Percentiles rank a stretch among this genome's conserved stretches.
These are phyloP conservation scores for Phialophora tarda DNA, from an alignment of 2,329 filamentous ascomycete genomes.

Conservation along the genomic window DNA sequence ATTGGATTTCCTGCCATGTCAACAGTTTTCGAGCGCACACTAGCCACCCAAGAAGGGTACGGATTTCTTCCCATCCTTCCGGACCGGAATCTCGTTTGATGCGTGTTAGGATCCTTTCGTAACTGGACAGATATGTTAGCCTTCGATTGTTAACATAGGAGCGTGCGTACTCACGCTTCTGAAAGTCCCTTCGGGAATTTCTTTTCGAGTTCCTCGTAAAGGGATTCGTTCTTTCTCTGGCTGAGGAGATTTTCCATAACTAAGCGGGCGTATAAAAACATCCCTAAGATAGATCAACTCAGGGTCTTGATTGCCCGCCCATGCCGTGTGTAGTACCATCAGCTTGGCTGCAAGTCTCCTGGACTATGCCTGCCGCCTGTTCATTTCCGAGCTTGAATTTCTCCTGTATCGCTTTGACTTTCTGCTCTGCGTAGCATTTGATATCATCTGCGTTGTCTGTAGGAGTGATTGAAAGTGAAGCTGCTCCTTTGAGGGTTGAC, in stretches of 20 bases:
- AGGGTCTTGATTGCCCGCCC: background rate
- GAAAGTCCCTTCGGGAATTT: background rate
- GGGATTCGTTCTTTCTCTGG: slow-evolving; percentile 33
- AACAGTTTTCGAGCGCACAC: background rate
- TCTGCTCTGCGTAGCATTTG: background rate
- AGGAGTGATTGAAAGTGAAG: background rate
- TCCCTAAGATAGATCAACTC: slow-evolving; percentile 29
- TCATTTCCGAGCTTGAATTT: background rate
- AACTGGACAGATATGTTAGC: background rate
- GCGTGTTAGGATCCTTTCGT: slow-evolving; percentile 10
- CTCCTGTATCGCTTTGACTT: background rate
- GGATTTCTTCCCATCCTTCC: background rate
- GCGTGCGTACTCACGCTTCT: slow-evolving; percentile 8
- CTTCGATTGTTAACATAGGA: background rate
- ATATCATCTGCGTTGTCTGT: slow-evolving; percentile 5
- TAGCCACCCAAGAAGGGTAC: slow-evolving; percentile 5
- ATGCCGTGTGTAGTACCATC: background rate
- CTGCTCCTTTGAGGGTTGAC: background rate
- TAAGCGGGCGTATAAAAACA: slow-evolving; percentile 42
- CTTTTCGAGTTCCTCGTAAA: slow-evolving; percentile 1
- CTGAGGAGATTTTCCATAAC: slow-evolving; percentile 39
- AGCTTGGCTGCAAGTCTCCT: background rate
- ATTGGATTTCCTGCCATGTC: slow-evolving; percentile 10
- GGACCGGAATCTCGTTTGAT: slow-evolving; percentile 7
- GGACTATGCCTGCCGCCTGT: background rate